Evolutionary conservation across 257 asterid species (phyloP), one percentile per base, ranked within the genome.

Genomic region (Lavandula angustifolia): DNA sequence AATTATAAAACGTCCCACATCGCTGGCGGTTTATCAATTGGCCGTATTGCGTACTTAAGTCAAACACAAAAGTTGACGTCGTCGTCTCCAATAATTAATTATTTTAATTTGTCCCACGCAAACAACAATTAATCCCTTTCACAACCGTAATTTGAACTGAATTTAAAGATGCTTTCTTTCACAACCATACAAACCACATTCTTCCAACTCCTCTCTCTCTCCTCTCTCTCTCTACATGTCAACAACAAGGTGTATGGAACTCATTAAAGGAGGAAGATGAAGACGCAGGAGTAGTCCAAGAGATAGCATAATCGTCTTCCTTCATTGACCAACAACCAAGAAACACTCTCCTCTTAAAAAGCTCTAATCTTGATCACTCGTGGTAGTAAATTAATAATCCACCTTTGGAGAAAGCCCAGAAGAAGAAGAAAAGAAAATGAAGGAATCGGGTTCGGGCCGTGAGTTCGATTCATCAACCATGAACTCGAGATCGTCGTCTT

Each of bases 401-500:
- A 22, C 27, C 27, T 22, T 22, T 22, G 27, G 27, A 22, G 27
- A 22, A 22, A 22, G 27, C 7, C 38, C 38, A 34, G 7, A 34
- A 34, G 5, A 16, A 22, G 3, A 27, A 46, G 12, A 7, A n/a
- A n/a, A n/a, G n/a, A 16, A 13, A 42, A 32, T 9, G 41, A 6
- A 6, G 42, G 49, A 59, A 66, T 44, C 32, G 3, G 8, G 9
- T 22, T 22, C 27, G 27, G 27, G 27, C 27, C 27, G 27, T 22
- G 70, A 54, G 14, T 78, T 69, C 56, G 75, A 61, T 70, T 80
- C 85, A 33, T 60, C 64, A 10, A 70, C 85, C 16, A 67, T 77
- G 29, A 62, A 64, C 77, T 78, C 91, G 7, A 76, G 77, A 54
- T 83, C 90, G 44, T 79, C 82, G 7, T 76, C 80, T 13, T 81